Conservation (phyloP, 164 flowering plant genomes). For the Echeveria elegans region DNA sequence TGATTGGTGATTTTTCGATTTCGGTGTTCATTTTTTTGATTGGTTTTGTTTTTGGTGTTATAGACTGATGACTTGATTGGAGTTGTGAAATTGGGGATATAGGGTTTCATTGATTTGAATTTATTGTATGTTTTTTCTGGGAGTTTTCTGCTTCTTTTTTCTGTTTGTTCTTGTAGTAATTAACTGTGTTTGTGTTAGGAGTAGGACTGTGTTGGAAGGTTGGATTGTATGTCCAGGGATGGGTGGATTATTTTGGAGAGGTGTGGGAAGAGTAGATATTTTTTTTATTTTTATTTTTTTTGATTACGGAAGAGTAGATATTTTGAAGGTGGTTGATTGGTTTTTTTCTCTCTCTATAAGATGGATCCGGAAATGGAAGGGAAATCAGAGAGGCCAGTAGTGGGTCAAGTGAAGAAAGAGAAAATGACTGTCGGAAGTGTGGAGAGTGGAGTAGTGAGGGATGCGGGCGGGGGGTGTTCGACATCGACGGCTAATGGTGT, state of each 20-base stretch:
- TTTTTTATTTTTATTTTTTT: background rate
- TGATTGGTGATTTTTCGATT: background rate
- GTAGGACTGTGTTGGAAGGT: background rate
- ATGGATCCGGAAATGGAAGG: background rate
- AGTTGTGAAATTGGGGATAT: background rate
- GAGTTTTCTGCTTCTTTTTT: background rate
- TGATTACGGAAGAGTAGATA: background rate
- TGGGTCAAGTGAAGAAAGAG: background rate
- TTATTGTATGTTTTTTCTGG: background rate
- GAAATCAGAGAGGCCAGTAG: background rate
- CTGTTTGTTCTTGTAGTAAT: background rate
- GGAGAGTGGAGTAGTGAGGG: conserved; percentile 12
- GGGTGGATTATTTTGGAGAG: background rate
- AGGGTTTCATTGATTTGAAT: background rate
- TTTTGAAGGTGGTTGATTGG: background rate
- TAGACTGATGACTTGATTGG: background rate
- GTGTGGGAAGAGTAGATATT: too few species aligned
- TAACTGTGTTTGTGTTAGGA: background rate
- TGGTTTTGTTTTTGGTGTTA: background rate
- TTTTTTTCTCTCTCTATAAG: background rate
- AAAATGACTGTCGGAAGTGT: conserved; percentile 9
- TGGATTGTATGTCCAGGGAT: background rate
- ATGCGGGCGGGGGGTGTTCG: conserved; percentile 10
- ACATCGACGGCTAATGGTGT: conserved; percentile 10
- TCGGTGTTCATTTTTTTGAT: background rate